phyloP scores from a whole-genome alignment of 805 yeast species.

The Brettanomyces bruxellensis region DNA sequence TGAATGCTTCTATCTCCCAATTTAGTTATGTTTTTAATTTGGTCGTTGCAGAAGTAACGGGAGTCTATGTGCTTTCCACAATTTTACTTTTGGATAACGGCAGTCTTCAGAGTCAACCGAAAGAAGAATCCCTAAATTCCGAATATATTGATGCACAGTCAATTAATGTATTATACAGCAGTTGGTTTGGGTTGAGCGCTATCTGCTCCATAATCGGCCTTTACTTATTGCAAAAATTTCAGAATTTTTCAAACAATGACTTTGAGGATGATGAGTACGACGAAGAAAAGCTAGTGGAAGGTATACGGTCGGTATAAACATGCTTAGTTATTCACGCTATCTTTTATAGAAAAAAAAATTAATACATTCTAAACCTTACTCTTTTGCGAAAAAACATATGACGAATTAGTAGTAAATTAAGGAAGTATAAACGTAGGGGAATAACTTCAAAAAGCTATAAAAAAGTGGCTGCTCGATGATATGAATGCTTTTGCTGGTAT shows the following conservation, averaged over 20 bases:
- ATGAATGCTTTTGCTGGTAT: no score
- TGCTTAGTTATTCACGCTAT: no score
- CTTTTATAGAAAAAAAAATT: neutral
- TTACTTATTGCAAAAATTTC: slow-evolving; percentile 17
- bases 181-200: slow-evolving; percentile 38
- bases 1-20: neutral
- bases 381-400: no score
- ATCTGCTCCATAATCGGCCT: slow-evolving; percentile 24
- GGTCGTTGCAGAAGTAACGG: slow-evolving; percentile 31
- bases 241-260: slow-evolving; percentile 14
- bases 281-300: slow-evolving; percentile 23
- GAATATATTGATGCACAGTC: slow-evolving; percentile 23
- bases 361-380: no score
- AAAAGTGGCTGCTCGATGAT: no score
- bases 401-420: no score
- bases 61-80: slow-evolving; percentile 43
- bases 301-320: no score
- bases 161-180: slow-evolving; percentile 44
- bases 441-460: no score
- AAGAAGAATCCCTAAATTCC: slow-evolving; percentile 20
- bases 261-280: slow-evolving; percentile 12
- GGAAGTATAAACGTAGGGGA: no score
- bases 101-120: slow-evolving; percentile 33
- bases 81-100: slow-evolving; percentile 40
- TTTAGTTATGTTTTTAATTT: slow-evolving; percentile 20